Base-by-base conservation (phyloP, 306 rosid species). In the Glycine tomentella region DNA sequence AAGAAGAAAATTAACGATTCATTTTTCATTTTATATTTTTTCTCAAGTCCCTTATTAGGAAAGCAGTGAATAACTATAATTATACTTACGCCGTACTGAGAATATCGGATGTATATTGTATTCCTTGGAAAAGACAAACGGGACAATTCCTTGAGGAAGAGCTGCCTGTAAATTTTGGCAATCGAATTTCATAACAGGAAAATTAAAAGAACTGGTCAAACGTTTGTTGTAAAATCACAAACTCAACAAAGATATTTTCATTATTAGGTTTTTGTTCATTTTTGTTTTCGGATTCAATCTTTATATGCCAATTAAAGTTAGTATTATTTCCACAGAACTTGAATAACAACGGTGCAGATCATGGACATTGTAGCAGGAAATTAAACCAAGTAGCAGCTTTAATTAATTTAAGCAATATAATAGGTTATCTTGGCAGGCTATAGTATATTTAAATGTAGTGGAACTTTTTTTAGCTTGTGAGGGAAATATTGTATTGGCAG, bases 111-210 rank as follows among this genome's bases (percentile, higher is more conserved):
- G 20, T 20, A 20, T 1, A 20, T 20, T 20, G 20, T 20, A 20
- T 20, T 20, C 20, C 20, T 20, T 20, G 20, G 20, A 0, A 20
- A 20, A 20, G 20, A 94, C 98, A 86, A 94, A 94, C 84, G 98
- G 97, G 85, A 94, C 98, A 80, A 94, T 94, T 86, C 98, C 98
- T 89, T 94, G 98, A 16, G 98, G 98, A 65, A 94, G 95, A 84
- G 98, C 97, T 77, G 98, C 97, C 97, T 94, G 97, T 79, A 57
- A n/a, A 59, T 79, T 77, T 51, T 33, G 36, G 36, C 36, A 33
- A 33, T 33, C 36, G 36, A 33, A 74, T 79, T 67, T 79, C 84
- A 64, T 20, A 66, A 74, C 59, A 77, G 56, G 50, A 76, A 78
- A 76, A 57, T 67, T 3, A 56, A 78, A 75, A 52, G 77, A 82